phyloP scores from a whole-genome alignment of 495 filamentous ascomycete genomes.

The Darksidea phi region DNA sequence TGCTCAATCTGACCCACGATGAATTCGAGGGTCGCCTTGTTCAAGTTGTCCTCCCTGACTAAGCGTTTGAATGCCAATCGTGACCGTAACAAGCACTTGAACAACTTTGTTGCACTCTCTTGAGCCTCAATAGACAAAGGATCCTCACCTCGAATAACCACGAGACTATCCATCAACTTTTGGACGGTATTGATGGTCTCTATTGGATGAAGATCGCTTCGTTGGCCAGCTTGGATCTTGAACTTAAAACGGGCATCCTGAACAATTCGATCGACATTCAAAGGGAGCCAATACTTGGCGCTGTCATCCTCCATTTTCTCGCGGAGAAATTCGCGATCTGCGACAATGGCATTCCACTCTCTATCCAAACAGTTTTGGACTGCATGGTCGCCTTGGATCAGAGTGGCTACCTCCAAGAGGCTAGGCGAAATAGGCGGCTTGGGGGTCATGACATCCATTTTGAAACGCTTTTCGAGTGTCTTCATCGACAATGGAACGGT shows the following conservation, averaged over 20 bases:
- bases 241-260: constrained; percentile 86
- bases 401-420: constrained; percentile 78
- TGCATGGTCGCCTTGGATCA: constrained; percentile 79
- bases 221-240: constrained; percentile 75
- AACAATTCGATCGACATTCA: constrained; percentile 88
- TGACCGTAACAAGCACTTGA: constrained; percentile 88
- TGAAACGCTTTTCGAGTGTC: constrained; percentile 74
- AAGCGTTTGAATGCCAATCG: constrained; percentile 89
- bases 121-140: constrained; percentile 81
- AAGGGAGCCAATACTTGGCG: constrained; percentile 81
- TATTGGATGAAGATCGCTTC: constrained; percentile 87
- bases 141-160: constrained; percentile 84
- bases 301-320: constrained; percentile 58
- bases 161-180: constrained; percentile 68
- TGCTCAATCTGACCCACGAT: constrained; percentile 88
- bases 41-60: constrained; percentile 77
- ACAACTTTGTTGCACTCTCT: constrained; percentile 77
- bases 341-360: constrained; percentile 76
- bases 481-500: constrained; percentile 71
- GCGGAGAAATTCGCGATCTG: constrained; percentile 75
- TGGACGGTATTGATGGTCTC: constrained; percentile 83
- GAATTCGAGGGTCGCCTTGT: constrained; percentile 89
- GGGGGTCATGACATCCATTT: constrained; percentile 91
- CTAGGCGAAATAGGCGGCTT: constrained; percentile 62
- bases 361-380: constrained; percentile 83